Evolutionary conservation across 2,329 filamentous ascomycete genomes (phyloP).

Genomic region (Tolypocladium inflatum): DNA sequence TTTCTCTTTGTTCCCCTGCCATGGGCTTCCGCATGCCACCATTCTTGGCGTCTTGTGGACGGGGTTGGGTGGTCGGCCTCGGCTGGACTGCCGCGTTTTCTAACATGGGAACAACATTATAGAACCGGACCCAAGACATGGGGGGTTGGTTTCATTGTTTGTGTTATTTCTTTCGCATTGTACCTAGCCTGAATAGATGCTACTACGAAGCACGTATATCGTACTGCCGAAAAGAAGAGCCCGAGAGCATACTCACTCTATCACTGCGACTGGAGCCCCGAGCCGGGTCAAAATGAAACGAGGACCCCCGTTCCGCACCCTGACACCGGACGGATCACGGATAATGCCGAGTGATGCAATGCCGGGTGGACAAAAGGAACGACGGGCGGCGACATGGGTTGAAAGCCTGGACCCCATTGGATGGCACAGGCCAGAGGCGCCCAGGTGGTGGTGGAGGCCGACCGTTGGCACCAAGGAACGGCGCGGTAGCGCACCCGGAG

Average conservation of each 20-base stretch:
- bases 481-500: background rate
- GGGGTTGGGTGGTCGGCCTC: background rate
- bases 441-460: background rate
- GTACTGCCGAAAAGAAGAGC: background rate
- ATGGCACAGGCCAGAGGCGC: background rate
- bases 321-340: background rate
- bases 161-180: background rate
- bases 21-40: background rate
- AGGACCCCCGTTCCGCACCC: too few species aligned
- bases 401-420: background rate
- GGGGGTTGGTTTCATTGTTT: background rate
- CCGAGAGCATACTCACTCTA: too few species aligned
- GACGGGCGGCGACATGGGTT: background rate
- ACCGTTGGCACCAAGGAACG: background rate
- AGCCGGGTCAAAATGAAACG: background rate
- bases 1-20: background rate
- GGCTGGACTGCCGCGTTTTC: background rate
- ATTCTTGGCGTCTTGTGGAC: background rate
- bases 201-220: too few species aligned
- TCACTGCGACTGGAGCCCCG: background rate
- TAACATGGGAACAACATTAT: background rate
- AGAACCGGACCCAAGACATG: background rate
- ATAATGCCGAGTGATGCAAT: background rate
- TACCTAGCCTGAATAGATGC: background rate
- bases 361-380: background rate